Evolutionary conservation across 2,329 filamentous ascomycete genomes (phyloP), one percentile per base, ranked within the genome.

Genomic region (Cladosporium austrohemisphaericum): DNA sequence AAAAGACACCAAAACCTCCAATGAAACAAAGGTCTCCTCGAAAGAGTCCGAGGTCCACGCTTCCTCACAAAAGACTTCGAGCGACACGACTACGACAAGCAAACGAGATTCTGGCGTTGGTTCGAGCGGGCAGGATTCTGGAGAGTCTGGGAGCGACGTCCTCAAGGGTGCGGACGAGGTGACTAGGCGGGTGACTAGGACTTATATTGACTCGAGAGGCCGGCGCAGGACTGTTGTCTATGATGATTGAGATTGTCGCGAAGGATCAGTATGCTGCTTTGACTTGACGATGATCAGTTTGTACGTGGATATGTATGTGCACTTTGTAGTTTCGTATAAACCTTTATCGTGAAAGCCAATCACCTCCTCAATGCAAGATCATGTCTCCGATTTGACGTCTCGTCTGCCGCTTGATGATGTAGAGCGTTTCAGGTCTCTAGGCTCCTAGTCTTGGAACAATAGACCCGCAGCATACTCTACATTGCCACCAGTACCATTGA

Each of bases 381-480:
- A n/a, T n/a, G n/a, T n/a, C n/a, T n/a, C n/a, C n/a, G n/a, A n/a
- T n/a, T n/a, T n/a, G n/a, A n/a, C n/a, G n/a, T n/a, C n/a, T n/a
- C n/a, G n/a, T n/a, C n/a, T n/a, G n/a, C n/a, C n/a, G n/a, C n/a
- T n/a, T n/a, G n/a, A n/a, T n/a, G n/a, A n/a, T n/a, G n/a, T n/a
- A n/a, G n/a, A 6, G 32, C 16, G 13, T 33, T 32, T 33, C 13
- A 10, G 13, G 6, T 37, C 22, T 26, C 7, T 64, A 13, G 6
- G 26, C 22, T 26, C 7, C 64, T 52, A 68, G 45, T 66, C 59
- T 41, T 74, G 70, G 47, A 76, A 74, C 29, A 76, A 53, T 18
- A 76, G 65, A 8, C 70, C 71, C 19, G 74, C 74, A 5, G 74
- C 74, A 52, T 72, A 64, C 44, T 76, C 74, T 6, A 74, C 71